Base-by-base conservation (phyloP, 495 filamentous ascomycete genomes). In the Penicillium flavigenum region DNA sequence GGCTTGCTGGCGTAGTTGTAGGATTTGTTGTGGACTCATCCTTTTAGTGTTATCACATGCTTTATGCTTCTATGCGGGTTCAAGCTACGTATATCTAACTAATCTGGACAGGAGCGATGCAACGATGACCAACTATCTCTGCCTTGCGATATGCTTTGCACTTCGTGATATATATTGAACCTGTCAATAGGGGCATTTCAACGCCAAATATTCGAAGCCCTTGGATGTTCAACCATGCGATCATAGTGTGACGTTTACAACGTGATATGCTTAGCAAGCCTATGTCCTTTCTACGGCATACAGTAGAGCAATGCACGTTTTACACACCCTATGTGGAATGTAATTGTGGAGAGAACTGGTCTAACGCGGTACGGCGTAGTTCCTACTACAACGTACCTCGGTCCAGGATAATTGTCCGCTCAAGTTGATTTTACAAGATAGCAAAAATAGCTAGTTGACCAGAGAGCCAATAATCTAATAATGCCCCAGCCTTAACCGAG, bases 281-380 rank as follows among this genome's bases (percentile, higher is more conserved):
- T 38, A 38, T 14, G 14, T 5, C 4, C 5, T 16, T 36, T 12
- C 34, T 36, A n/a, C 12, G 14, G 29, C 29, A 10, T 31, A 24
- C 47, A 24, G 47, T 50, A 50, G 31, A 38, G 17, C 12, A 9
- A 51, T 51, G 34, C 36, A 27, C 17, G 48, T 41, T 29, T 51
- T 34, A 31, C 29, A 9, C 10, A 51, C 6, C 3, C 17, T n/a
- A 16, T 46, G 24, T 22, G 44, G 44, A 26, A 9, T 46, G 14
- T 29, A 16, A 47, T 47, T 27, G 1, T 32, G 12, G 5, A 38
- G 16, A 38, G 34, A 38, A n/a, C 34, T 16, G 34, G 34, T 38
- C 34, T 38, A 38, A 38, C 14, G 34, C 34, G 5, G 34, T 38
- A 38, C 34, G 34, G 34, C 14, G 34, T 38, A 8, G 34, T 38